Evolutionary conservation across 2,329 filamentous ascomycete species (phyloP).

Genomic region (Mycogone perniciosa): DNA sequence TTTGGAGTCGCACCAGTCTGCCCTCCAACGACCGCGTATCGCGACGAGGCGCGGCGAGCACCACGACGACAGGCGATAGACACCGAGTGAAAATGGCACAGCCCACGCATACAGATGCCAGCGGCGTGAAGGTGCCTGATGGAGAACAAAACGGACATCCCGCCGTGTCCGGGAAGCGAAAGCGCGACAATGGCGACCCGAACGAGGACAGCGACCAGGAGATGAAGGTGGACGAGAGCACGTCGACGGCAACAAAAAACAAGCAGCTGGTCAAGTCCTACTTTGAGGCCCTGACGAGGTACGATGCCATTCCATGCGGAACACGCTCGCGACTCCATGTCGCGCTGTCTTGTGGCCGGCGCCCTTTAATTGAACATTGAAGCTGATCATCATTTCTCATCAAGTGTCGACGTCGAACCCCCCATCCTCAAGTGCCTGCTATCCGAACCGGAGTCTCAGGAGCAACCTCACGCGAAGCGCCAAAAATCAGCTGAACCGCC

Average conservation of each 20-base stretch:
- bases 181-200: slow-evolving; percentile 48
- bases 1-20: slow-evolving; percentile 37
- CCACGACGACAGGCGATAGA: slow-evolving; percentile 16
- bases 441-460: slow-evolving; percentile 33
- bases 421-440: slow-evolving; percentile 51
- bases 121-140: slow-evolving; percentile 35
- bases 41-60: slow-evolving; percentile 33
- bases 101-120: slow-evolving; percentile 32
- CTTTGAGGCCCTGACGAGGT: slow-evolving; percentile 34
- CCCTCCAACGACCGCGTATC: slow-evolving; percentile 33
- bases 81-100: slow-evolving; percentile 35
- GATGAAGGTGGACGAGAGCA: slow-evolving; percentile 16
- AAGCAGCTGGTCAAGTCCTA: slow-evolving; percentile 34
- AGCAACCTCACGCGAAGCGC: slow-evolving; percentile 53
- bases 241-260: slow-evolving; percentile 13
- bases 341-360: background rate
- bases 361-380: background rate
- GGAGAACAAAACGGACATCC: slow-evolving; percentile 25
- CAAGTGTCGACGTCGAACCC: slow-evolving; percentile 48
- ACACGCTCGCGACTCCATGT: background rate
- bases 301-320: slow-evolving; percentile 15
- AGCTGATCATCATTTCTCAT: slow-evolving; percentile 24
- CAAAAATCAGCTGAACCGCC: slow-evolving; percentile 47
- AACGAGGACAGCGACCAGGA: slow-evolving; percentile 24
- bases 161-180: slow-evolving; percentile 46